Percentiles rank a stretch among this genome's conserved stretches.
Evolutionary conservation across 495 filamentous ascomycete genomes (phyloP).

Genomic region (Lepidopterella palustris): DNA sequence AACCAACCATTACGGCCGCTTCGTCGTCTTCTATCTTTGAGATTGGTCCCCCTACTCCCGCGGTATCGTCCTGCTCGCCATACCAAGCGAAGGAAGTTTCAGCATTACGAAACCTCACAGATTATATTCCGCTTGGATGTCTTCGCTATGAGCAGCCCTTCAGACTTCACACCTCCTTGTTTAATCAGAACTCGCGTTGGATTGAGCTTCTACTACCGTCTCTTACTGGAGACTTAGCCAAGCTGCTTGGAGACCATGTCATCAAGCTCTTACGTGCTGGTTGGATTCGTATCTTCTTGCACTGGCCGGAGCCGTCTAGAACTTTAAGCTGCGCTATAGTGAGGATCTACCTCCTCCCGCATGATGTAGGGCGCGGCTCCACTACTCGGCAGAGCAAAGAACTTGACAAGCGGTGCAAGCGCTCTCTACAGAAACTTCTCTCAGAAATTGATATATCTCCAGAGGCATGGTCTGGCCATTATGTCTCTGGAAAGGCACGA

Average conservation of each 20-base stretch:
- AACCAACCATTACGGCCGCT: no score
- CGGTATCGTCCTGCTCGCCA: not conserved
- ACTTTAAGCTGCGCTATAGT: not conserved
- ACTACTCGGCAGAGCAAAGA: constrained; percentile 16
- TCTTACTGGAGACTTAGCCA: constrained; percentile 10
- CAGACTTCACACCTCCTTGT: not conserved
- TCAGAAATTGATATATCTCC: constrained; percentile 18
- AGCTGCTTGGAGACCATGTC: constrained; percentile 11
- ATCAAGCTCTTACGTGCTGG: constrained; percentile 10
- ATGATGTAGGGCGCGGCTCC: constrained; percentile 15
- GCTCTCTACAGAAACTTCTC: constrained; percentile 17
- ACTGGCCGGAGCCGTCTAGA: not conserved
- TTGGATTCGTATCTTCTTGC: constrained; percentile 21
- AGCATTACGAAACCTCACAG: not conserved
- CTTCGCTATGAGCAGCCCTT: constrained; percentile 3
- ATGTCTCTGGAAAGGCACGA: not conserved
- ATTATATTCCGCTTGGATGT: constrained; percentile 23
- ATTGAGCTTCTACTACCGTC: constrained; percentile 1
- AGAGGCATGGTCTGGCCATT: constrained; percentile 19
- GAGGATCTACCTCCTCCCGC: constrained; percentile 21
- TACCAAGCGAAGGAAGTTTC: not conserved
- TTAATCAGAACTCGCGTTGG: not conserved
- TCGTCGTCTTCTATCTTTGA: not conserved
- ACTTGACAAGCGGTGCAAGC: constrained; percentile 14
- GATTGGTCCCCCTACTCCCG: not conserved